Evolutionary conservation across 768 basidiomycete species (phyloP).

Genomic region (Leccinellum luteum): DNA sequence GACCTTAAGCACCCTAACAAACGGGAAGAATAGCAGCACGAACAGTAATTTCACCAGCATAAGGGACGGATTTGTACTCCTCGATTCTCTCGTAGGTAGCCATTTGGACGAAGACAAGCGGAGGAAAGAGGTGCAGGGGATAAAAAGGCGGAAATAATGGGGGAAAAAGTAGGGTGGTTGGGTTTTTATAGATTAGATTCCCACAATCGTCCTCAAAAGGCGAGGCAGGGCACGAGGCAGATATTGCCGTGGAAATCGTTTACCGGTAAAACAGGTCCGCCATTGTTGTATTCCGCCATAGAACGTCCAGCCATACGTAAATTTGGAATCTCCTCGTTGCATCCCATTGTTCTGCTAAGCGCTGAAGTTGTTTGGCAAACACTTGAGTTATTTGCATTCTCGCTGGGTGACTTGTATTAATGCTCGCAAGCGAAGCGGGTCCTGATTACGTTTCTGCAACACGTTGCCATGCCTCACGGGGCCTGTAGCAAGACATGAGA

Average conservation of each 20-base stretch:
- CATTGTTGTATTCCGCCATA: conserved; percentile 18
- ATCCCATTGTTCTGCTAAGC: conserved; percentile 3
- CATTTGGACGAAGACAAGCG: conserved; percentile 33
- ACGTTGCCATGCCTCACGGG: conserved; percentile 15
- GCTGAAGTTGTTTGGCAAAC: conserved; percentile 3
- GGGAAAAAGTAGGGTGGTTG: conserved; percentile 22
- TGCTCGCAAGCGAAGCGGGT: conserved; percentile 1
- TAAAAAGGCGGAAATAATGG: conserved; percentile 25
- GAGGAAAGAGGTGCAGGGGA: conserved; percentile 22
- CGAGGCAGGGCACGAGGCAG: conserved; percentile 54
- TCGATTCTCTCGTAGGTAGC: conserved; percentile 35
- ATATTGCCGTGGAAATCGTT: conserved; percentile 22
- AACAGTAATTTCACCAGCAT: conserved; percentile 38
- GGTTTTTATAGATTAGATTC: conserved; percentile 53
- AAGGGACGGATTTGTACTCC: conserved; percentile 25
- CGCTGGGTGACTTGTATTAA: not conserved
- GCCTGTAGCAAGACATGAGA: conserved; percentile 2
- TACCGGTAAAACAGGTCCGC: conserved; percentile 3
- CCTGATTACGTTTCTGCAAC: conserved; percentile 9
- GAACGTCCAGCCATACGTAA: conserved; percentile 11
- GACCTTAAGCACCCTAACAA: not conserved
- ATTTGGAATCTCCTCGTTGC: not conserved
- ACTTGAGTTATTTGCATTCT: conserved; percentile 3
- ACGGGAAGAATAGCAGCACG: conserved; percentile 5
- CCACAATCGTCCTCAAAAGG: conserved; percentile 31